A percentile compares a stretch with the other conserved stretches of the same genome.
Conservation (phyloP, 495 filamentous ascomycete species). For the Neurospora terricola region DNA sequence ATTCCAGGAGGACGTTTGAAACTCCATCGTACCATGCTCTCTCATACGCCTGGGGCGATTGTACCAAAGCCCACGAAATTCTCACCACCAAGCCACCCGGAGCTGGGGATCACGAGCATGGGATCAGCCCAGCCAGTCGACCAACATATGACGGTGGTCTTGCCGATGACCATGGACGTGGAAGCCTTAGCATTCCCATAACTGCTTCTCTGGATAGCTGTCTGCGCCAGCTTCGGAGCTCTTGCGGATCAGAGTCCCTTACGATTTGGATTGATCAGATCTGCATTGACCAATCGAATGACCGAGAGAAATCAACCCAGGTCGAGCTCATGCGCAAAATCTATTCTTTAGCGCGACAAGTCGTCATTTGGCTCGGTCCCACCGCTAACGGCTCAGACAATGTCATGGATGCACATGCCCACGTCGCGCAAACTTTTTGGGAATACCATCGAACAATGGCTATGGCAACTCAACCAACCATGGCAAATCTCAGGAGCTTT, state of each 20-base stretch:
- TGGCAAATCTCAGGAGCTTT: not conserved
- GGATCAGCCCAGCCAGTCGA: not conserved
- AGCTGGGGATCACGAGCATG: not conserved
- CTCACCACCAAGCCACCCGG: not conserved
- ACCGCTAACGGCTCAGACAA: constrained; percentile 5
- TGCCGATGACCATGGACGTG: not conserved
- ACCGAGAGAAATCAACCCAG: not conserved
- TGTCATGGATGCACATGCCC: constrained; percentile 4
- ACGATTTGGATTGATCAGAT: not conserved
- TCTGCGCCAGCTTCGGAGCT: not conserved
- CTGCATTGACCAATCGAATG: not conserved
- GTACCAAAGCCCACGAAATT: not conserved
- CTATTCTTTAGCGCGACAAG: not conserved
- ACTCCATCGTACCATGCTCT: not conserved
- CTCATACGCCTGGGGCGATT: not conserved
- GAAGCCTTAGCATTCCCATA: not conserved
- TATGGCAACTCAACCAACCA: not conserved
- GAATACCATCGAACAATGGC: not conserved
- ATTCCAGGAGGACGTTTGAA: constrained; percentile 13
- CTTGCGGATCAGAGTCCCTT: not conserved
- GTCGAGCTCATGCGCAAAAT: not conserved
- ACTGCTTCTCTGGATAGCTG: not conserved
- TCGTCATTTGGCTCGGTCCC: not conserved
- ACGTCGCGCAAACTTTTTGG: not conserved
- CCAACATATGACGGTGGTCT: not conserved